Evolutionary conservation across 2,329 filamentous ascomycete genomes (phyloP).

Genomic region (Botrytis squamosa): DNA sequence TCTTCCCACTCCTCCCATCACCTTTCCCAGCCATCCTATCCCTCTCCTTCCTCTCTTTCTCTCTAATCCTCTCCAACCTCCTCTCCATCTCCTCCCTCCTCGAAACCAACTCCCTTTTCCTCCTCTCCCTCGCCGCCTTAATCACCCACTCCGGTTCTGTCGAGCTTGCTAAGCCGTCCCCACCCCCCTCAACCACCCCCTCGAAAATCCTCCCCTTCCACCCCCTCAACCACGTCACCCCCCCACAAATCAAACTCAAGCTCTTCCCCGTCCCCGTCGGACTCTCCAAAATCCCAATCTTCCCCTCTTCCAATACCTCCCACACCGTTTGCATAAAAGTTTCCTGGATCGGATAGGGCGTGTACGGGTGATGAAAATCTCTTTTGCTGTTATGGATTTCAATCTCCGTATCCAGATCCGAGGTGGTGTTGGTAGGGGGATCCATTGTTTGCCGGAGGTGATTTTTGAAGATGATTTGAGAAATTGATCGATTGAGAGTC

Average conservation of each 20-base stretch:
- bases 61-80: constrained; percentile 55
- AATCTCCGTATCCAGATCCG: not conserved
- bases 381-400: not conserved
- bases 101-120: constrained; percentile 53
- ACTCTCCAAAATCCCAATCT: constrained; percentile 71
- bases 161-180: constrained; percentile 41
- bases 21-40: constrained; percentile 45
- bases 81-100: constrained; percentile 59
- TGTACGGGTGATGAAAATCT: constrained; percentile 68
- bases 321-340: constrained; percentile 71
- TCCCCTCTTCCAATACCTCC: constrained; percentile 62
- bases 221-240: constrained; percentile 69
- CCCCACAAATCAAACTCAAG: constrained; percentile 68
- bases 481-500: not conserved
- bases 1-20: constrained; percentile 49
- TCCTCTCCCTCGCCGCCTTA: constrained; percentile 59
- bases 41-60: constrained; percentile 54
- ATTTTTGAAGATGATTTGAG: not conserved
- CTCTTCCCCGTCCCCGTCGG: constrained; percentile 73
- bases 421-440: not conserved
- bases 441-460: not conserved
- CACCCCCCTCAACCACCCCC: constrained; percentile 55
- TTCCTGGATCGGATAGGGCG: constrained; percentile 68
- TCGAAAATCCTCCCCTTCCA: constrained; percentile 49
- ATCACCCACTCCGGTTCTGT: constrained; percentile 70